These are phyloP conservation scores for Spathaspora arborariae DNA, from an alignment of 805 yeast genomes.

Conservation along the genomic window DNA sequence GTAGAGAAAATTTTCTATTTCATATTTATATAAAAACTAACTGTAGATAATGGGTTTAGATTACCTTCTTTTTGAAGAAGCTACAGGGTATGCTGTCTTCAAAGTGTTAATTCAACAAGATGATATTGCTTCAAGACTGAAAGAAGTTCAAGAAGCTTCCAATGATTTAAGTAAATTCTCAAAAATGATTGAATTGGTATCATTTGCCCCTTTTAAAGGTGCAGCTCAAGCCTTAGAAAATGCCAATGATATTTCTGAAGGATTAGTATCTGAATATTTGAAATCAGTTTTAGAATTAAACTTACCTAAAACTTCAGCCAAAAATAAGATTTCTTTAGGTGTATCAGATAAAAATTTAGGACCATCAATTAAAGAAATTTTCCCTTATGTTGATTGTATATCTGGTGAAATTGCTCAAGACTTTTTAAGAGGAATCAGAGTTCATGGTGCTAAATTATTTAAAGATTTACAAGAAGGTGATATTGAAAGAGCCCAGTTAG, in stretches of 20 bases:
- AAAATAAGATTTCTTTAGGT: slow-evolving; percentile 72
- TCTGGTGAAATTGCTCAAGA: slow-evolving; percentile 93
- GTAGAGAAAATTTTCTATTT: background rate
- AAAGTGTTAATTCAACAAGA: slow-evolving; percentile 92
- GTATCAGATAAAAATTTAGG: slow-evolving; percentile 94
- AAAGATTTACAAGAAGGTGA: slow-evolving; percentile 94
- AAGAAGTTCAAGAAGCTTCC: slow-evolving; percentile 90
- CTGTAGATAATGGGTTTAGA: slow-evolving; percentile 66
- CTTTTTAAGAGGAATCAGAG: slow-evolving; percentile 90
- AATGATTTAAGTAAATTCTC: slow-evolving; percentile 84
- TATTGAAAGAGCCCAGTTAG: slow-evolving; percentile 95
- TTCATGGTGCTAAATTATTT: slow-evolving; percentile 81
- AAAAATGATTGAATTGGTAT: slow-evolving; percentile 86
- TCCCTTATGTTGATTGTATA: slow-evolving; percentile 86
- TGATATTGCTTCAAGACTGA: slow-evolving; percentile 84
- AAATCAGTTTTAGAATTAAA: slow-evolving; percentile 86
- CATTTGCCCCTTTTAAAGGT: slow-evolving; percentile 98
- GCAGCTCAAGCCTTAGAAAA: slow-evolving; percentile 99
- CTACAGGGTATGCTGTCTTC: slow-evolving; percentile 96
- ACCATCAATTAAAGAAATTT: slow-evolving; percentile 88
- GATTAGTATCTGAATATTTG: slow-evolving; percentile 89
- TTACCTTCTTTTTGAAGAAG: slow-evolving; percentile 94
- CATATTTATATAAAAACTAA: background rate
- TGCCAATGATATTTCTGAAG: slow-evolving; percentile 97
- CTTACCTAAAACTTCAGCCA: slow-evolving; percentile 72